phyloP scores from a whole-genome alignment of 805 yeast species.

The Candida suzukii region DNA sequence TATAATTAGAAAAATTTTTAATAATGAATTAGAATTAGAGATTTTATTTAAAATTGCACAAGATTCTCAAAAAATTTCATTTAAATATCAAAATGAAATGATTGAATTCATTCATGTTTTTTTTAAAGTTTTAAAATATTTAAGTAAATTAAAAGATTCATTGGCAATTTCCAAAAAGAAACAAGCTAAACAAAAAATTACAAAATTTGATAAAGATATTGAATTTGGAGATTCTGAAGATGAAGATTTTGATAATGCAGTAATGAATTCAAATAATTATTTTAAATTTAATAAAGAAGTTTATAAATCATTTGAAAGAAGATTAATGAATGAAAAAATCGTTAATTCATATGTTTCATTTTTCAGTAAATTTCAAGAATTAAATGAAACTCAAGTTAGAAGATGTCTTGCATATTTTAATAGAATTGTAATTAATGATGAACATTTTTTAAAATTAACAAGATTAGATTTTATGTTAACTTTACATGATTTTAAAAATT shows the following conservation, averaged over 20 bases:
- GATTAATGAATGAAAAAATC: constrained; percentile 50
- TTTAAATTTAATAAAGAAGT: constrained; percentile 11
- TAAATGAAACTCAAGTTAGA: constrained; percentile 53
- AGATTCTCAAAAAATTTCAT: constrained; percentile 55
- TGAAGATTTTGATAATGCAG: constrained; percentile 19
- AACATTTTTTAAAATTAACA: constrained; percentile 44
- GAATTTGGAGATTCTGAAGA: constrained; percentile 20
- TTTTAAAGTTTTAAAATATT: constrained; percentile 60
- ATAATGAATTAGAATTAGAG: constrained; percentile 52
- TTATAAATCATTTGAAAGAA: constrained; percentile 27
- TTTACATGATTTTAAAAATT: constrained; percentile 44
- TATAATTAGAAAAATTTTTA: constrained; percentile 53
- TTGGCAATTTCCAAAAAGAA: constrained; percentile 16
- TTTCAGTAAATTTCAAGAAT: constrained; percentile 54
- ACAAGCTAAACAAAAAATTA: constrained; percentile 3
- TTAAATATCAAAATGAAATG: constrained; percentile 50
- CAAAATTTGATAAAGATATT: constrained; percentile 14
- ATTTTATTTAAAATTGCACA: constrained; percentile 54
- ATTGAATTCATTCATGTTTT: constrained; percentile 60
- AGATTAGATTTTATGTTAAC: constrained; percentile 68
- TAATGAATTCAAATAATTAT: constrained; percentile 8
- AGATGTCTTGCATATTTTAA: constrained; percentile 65
- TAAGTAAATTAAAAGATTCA: constrained; percentile 43
- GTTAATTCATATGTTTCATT: constrained; percentile 61
- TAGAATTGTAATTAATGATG: constrained; percentile 56